Base-by-base conservation (phyloP, 805 yeast species). In the Kazachstania bromeliacearum region DNA sequence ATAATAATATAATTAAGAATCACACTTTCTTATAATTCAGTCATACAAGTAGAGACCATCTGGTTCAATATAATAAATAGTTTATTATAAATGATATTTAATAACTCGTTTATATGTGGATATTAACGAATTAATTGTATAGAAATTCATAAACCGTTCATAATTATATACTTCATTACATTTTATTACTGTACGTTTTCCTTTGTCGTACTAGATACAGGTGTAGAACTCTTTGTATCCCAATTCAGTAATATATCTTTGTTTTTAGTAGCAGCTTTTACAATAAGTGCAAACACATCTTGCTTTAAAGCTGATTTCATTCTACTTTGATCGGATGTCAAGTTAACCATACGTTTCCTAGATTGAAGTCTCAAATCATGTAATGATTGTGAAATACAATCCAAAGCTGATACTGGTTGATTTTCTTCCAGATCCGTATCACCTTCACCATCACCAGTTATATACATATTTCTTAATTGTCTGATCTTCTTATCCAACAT, bases 401-500 rank as follows among this genome's bases (percentile, higher is more conserved):
- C 57, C 10, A 50, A 32, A 2, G 53, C 35, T 0, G 37, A 25
- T 4, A 38, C 14, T 10, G 42, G 16, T n/a, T n/a, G n/a, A 25
- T 43, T 41, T 13, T 51, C 59, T 26, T 53, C 62, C n/a, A 55
- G 44, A 41, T 54, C 60, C 13, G 50, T 46, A 36, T 46, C 62
- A 39, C 68, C 75, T 41, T 66, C 77, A 14, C 35, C 36, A 47
- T 74, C 83, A 22, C 68, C 75, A 14, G 21, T 14, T 18, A 23
- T 69, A 25, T 59, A 82, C 46, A 76, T 50, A 38, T 68, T 67
- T 60, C 79, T 76, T 54, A 89, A 70, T 46, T 79, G 77, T 51
- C 73, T 67, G 57, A 89, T 77, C 56, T 83, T 73, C 60, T 87
- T 87, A 51, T 81, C 76, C 61, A 89, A 73, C 48, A 76, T 77